Conservation (phyloP, 2,329 filamentous ascomycete genomes). For the Aaosphaeria arxii region DNA sequence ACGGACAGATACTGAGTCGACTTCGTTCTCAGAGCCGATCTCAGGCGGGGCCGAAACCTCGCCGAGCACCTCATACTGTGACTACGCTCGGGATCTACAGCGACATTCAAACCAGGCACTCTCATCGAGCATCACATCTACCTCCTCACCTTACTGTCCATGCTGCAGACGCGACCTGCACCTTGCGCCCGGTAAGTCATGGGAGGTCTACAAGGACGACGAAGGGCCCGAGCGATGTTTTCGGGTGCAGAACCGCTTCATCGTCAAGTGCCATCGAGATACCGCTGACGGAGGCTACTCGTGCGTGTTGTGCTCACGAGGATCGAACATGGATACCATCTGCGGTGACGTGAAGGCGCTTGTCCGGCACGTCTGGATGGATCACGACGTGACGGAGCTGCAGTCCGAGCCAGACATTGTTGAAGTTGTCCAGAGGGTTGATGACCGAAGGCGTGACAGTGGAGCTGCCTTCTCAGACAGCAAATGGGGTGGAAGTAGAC, state of each 20-base stretch:
- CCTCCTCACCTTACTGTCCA: constrained; percentile 25
- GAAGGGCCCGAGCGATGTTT: constrained; percentile 30
- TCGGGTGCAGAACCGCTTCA: constrained; percentile 29
- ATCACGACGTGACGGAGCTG: constrained; percentile 27
- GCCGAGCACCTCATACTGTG: constrained; percentile 23
- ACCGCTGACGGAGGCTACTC: constrained; percentile 30
- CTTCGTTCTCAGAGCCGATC: constrained; percentile 19
- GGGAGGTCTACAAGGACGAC: constrained; percentile 32
- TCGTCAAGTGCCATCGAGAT: constrained; percentile 30
- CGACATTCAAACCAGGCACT: constrained; percentile 23
- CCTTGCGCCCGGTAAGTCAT: constrained; percentile 32
- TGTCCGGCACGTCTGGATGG: constrained; percentile 32
- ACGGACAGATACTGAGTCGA: constrained; percentile 18
- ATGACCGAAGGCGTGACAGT: constrained; percentile 22
- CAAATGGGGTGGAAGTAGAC: constrained; percentile 11
- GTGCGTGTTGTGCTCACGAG: constrained; percentile 30
- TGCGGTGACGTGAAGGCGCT: constrained; percentile 37
- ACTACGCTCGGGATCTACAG: constrained; percentile 31
- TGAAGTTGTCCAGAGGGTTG: constrained; percentile 22
- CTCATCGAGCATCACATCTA: constrained; percentile 19
- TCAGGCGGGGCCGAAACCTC: constrained; percentile 15
- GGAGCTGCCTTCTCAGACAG: constrained; percentile 14
- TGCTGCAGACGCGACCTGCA: constrained; percentile 26
- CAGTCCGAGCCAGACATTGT: constrained; percentile 30
- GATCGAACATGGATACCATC: constrained; percentile 22